These are phyloP conservation scores for Logfia minima DNA, from an alignment of 129 eudicot genomes.

Conservation along the genomic window DNA sequence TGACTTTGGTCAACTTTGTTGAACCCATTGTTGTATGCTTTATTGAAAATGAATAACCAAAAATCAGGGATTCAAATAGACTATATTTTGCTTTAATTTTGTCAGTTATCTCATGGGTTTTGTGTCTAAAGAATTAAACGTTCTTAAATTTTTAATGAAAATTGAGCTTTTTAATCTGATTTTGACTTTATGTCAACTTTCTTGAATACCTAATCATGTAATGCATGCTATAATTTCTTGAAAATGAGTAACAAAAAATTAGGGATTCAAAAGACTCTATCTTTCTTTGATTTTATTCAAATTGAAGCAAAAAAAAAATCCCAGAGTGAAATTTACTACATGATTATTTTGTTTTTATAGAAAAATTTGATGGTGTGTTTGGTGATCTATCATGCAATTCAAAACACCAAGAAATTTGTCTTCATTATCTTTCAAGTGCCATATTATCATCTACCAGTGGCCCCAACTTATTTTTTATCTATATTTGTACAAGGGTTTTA, in stretches of 20 bases:
- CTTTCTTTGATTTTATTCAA: slow-evolving; percentile 16
- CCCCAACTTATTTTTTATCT: slow-evolving; percentile 29
- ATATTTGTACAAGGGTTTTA: slow-evolving; percentile 29
- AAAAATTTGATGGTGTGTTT: slow-evolving; percentile 33
- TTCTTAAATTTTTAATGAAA: not conserved
- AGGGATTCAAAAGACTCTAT: slow-evolving; percentile 1
- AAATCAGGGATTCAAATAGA: not conserved
- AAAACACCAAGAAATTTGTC: slow-evolving; percentile 31
- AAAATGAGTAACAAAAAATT: not conserved
- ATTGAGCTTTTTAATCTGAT: slow-evolving; percentile 11
- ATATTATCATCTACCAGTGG: slow-evolving; percentile 36
- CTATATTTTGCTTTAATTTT: slow-evolving; percentile 1
- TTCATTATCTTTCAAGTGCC: slow-evolving; percentile 36
- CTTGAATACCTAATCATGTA: not conserved
- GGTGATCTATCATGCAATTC: slow-evolving; percentile 37
- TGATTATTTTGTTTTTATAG: slow-evolving; percentile 26
- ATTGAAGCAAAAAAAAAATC: slow-evolving; percentile 18
- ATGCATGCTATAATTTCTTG: slow-evolving; percentile 3
- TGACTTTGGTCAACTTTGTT: slow-evolving; percentile 23
- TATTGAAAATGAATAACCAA: not conserved
- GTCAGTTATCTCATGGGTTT: slow-evolving; percentile 19
- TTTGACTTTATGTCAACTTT: slow-evolving; percentile 28
- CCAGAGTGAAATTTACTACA: slow-evolving; percentile 14
- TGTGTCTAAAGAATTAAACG: not conserved
- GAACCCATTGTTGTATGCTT: not conserved